Percentiles rank a stretch among this genome's conserved stretches.
These are phyloP conservation scores for Carex myosuroides DNA, from an alignment of 176 grass and related monocot species.

Conservation along the genomic window DNA sequence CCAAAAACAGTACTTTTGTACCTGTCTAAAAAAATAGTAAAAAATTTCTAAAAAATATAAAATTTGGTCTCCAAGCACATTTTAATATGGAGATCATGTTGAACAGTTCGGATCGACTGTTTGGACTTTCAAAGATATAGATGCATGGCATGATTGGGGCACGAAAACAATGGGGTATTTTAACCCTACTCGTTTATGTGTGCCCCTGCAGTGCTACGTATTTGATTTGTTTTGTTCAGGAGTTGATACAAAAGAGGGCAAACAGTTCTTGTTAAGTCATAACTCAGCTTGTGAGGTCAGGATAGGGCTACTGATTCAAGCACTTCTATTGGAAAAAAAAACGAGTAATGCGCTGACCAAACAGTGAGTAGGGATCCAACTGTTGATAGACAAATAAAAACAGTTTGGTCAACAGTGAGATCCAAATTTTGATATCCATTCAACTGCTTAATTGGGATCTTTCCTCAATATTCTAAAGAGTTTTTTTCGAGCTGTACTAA, in stretches of 20 bases:
- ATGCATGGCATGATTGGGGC: no score
- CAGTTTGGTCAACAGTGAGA: not conserved
- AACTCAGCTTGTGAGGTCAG: not conserved
- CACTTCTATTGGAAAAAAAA: not conserved
- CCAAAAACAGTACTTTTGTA: no score
- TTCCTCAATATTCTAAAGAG: not conserved
- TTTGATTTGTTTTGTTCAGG: not conserved
- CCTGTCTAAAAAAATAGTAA: no score
- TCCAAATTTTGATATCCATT: no score
- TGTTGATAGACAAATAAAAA: not conserved
- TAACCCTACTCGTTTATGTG: not conserved
- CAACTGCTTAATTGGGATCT: not conserved
- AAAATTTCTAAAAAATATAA: no score
- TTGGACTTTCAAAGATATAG: no score
- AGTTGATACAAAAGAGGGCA: not conserved
- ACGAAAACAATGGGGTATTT: no score
- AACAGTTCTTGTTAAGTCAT: not conserved
- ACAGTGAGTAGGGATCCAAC: not conserved
- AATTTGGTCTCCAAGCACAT: no score
- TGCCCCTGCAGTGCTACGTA: not conserved
- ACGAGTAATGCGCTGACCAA: not conserved
- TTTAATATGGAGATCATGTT: no score
- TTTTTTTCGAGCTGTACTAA: not conserved
- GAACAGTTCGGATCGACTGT: no score
- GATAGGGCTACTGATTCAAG: not conserved